phyloP scores from a whole-genome alignment of 495 filamentous ascomycete species.

The Arthonia radiata region DNA sequence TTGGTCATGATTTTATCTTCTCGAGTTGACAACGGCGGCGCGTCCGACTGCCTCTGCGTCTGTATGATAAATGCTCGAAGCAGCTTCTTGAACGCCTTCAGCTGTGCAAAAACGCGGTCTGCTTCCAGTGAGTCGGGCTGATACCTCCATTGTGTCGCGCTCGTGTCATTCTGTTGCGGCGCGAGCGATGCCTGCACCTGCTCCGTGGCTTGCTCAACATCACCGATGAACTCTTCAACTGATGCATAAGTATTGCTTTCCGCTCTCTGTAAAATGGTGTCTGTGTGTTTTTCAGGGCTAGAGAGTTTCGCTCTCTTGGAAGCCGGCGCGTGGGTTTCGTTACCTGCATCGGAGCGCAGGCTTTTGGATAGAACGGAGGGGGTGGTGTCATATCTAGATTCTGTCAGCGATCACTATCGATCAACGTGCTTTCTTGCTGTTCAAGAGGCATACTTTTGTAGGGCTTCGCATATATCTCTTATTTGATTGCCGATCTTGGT shows the following conservation, averaged over 20 bases:
- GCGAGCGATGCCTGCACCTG: constrained; percentile 19
- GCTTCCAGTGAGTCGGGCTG: constrained; percentile 15
- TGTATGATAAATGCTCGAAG: constrained; percentile 18
- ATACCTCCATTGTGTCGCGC: constrained; percentile 2
- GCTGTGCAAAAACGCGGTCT: constrained; percentile 21
- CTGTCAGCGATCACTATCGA: too few relatives aligned
- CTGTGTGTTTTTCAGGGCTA: constrained; percentile 15
- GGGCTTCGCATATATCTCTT: too few relatives aligned
- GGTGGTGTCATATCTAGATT: too few relatives aligned
- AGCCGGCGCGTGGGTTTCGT: too few relatives aligned
- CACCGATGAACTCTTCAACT: constrained; percentile 22
- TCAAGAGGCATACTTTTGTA: too few relatives aligned
- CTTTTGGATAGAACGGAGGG: too few relatives aligned
- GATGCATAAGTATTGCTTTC: constrained; percentile 19
- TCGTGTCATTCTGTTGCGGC: constrained; percentile 16
- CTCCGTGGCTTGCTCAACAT: constrained; percentile 27
- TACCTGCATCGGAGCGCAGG: too few relatives aligned
- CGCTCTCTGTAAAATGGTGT: constrained; percentile 19
- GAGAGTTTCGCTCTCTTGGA: constrained; percentile 25
- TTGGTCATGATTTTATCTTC: constrained; percentile 2
- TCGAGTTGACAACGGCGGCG: neutral
- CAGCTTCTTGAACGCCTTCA: constrained; percentile 23
- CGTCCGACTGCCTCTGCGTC: constrained; percentile 1
- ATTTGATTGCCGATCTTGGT: too few relatives aligned
- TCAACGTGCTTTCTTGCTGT: too few relatives aligned